Base-by-base conservation (phyloP, 1,139 yeast species). In the Taiozyma onychis region DNA sequence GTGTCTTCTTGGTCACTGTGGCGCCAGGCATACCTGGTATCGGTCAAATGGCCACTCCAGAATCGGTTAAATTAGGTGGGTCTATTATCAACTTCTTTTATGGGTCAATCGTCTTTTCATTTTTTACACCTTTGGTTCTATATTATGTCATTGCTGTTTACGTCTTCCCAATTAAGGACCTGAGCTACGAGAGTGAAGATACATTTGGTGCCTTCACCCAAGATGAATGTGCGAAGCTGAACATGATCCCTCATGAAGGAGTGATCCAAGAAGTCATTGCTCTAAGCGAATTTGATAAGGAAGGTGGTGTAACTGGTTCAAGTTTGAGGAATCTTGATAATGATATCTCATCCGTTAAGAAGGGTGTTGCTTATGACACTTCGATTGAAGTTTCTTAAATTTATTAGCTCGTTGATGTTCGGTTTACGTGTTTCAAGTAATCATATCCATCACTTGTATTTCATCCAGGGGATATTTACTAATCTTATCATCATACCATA, bases 1-100 rank as follows among this genome's bases (percentile, higher is more conserved):
- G 60, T 46, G 61, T 55, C 1, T 64, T 61, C 43, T 13, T 60
- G 41, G 60, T 52, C 5, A 45, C 61, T 13, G 53, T 57, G n/a
- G 55, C 55, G 10, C 66, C 64, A 1, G 66, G 66, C 35, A 47
- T 64, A 14, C 67, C 67, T 4, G 67, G 67, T 7, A 52, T 64
- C 47, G 62, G 62, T 4, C 48, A 60, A 43, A 52, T 55, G 14
- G 66, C 67, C 5, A 59, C 63, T 41, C 52, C 64, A 2, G 47
- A 42, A 2, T 22, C 42, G 18, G 57, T 59, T 14, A 21, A 27
- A 2, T 41, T 61, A 46, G 56, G 51, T 41, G 53, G 58, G 2
- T 45, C 46, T 4, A 57, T 61, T 24, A 39, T 53, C 28, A 52
- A 60, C 48, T 61, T 51, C 45, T 61, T 51, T 45, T 56, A 60